Base-by-base conservation (phyloP, 306 rosid species). In the Cucumis melo region DNA sequence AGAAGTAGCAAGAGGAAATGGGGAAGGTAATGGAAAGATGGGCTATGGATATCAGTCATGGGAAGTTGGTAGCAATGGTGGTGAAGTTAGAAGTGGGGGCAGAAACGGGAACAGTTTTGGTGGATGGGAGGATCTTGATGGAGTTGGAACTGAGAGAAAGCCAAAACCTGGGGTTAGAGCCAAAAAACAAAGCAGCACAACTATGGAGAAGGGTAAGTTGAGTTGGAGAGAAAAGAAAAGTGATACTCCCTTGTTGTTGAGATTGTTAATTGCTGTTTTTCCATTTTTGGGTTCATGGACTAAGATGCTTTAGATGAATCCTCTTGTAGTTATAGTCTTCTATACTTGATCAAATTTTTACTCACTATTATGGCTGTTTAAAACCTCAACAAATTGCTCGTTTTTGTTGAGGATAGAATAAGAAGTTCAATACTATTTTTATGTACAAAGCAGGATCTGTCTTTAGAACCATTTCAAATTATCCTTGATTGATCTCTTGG, bases 211-310 rank as follows among this genome's bases (percentile, higher is more conserved):
- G 76, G 86, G 93, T 39, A 91, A 87, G 85, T 83, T 94, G 86
- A 90, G 95, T 77, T 78, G 86, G 82, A 90, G 85, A 74, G 89
- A 85, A 19, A 81, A 88, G 65, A 90, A 84, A 80, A 79, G 86
- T n/a, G 91, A 84, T 61, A 89, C 88, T 14, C 98, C 98, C 44
- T 84, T 94, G 55, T 81, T 94, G 57, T 79, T 94, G 82, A 89
- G 98, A 78, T 80, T 94, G 84, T 86, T 91, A 78, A 82, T 94
- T 58, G 97, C 98, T 58, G 68, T 94, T 81, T 91, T 94, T 77
- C 98, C 98, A 62, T 91, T 94, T 86, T 77, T 94, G 85, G 92
- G 96, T 32, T 59, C 92, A 21, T 94, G 97, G 97, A 91, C 96
- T 81, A 91, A 84, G 89, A 90, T 94, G 87, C 73, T 94, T 23